Percentiles rank a stretch among this genome's conserved stretches.
Evolutionary conservation across 108 stramenopile genomes (phyloP).

Genomic region (Poteriospumella lacustris): DNA sequence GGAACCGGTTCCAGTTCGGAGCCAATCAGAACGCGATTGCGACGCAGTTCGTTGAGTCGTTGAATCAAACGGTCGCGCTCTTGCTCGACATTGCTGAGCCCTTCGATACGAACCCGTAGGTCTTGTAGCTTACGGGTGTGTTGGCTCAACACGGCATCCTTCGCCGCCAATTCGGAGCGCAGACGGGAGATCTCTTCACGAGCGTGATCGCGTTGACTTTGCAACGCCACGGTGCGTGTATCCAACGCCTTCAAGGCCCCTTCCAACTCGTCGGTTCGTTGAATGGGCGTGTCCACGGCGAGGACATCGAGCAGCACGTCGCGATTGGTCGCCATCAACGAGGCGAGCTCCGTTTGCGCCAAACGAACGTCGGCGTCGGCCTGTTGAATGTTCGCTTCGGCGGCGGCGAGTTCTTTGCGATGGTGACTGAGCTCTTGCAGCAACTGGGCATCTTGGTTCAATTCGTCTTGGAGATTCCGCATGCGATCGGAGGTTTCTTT

Average conservation of each 20-base stretch:
- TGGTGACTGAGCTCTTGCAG: constrained; percentile 10
- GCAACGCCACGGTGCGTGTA: too few relatives aligned
- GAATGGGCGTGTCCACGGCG: too few relatives aligned
- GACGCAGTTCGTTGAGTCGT: neutral
- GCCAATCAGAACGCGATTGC: neutral
- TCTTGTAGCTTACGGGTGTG: too few relatives aligned
- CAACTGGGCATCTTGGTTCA: neutral
- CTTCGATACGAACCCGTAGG: neutral
- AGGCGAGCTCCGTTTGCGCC: too few relatives aligned
- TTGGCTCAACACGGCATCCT: neutral
- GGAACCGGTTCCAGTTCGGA: neutral
- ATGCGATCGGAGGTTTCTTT: neutral
- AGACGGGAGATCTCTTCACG: neutral
- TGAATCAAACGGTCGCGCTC: constrained; percentile 39
- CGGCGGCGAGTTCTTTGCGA: neutral
- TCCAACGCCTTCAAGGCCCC: too few relatives aligned
- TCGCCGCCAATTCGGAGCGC: neutral
- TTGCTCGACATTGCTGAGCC: constrained; percentile 52
- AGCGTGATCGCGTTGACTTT: too few relatives aligned
- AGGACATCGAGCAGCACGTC: too few relatives aligned
- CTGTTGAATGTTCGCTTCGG: neutral
- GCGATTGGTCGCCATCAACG: too few relatives aligned
- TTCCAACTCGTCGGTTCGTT: too few relatives aligned
- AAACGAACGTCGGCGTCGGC: neutral
- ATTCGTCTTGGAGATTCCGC: neutral